phyloP scores from a whole-genome alignment of 768 basidiomycete species.

The Kwoniella europaea region DNA sequence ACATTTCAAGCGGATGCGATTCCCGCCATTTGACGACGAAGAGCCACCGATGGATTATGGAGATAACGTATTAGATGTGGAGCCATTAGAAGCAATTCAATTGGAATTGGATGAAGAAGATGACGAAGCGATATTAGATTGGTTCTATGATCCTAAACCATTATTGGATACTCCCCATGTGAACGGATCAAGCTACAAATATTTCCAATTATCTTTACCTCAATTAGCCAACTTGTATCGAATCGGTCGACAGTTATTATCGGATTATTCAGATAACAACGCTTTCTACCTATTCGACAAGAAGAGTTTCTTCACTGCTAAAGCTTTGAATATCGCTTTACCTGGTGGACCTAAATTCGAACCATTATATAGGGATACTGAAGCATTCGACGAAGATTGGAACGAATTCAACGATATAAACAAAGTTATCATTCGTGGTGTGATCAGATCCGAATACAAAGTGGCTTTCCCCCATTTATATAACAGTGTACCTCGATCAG shows the following conservation, averaged over 20 bases:
- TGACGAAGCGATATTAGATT: conserved; percentile 87
- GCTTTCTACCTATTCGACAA: conserved; percentile 95
- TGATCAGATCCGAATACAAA: conserved; percentile 98
- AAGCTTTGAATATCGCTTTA: conserved; percentile 61
- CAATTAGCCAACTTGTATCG: conserved; percentile 97
- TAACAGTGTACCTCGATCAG: conserved; percentile 94
- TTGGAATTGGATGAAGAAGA: conserved; percentile 91
- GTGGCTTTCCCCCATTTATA: conserved; percentile 99
- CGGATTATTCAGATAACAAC: conserved; percentile 89
- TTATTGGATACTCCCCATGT: conserved; percentile 85
- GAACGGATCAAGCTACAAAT: conserved; percentile 90
- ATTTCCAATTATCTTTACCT: conserved; percentile 89
- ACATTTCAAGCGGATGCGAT: conserved; percentile 99
- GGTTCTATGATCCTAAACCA: conserved; percentile 98
- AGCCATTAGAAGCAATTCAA: conserved; percentile 96
- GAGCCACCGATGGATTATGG: conserved; percentile 99
- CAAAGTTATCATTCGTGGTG: conserved; percentile 98
- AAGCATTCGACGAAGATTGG: conserved; percentile 97
- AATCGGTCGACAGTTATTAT: conserved; percentile 88
- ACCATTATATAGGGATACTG: conserved; percentile 93
- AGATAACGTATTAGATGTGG: conserved; percentile 97
- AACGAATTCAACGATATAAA: conserved; percentile 99
- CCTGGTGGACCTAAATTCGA: conserved; percentile 99
- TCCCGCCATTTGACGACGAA: conserved; percentile 99
- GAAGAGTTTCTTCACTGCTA: conserved; percentile 96